phyloP scores from a whole-genome alignment of 495 filamentous ascomycete genomes.

The Rhypophila decipiens region DNA sequence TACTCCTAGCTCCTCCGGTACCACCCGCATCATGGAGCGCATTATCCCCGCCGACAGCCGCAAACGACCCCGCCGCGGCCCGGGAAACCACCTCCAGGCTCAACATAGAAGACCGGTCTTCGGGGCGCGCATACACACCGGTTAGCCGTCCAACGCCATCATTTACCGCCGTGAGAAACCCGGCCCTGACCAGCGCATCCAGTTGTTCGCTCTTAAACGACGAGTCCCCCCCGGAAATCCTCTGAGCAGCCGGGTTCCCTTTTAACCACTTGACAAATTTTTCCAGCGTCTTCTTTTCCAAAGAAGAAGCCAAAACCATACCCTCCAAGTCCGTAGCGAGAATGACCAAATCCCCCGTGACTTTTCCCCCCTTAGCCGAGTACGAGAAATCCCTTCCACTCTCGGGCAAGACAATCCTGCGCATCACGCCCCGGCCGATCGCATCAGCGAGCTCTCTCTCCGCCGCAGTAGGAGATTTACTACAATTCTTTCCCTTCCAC shows the following conservation, averaged over 20 bases:
- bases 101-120: constrained; percentile 41
- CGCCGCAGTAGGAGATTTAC: constrained; percentile 62
- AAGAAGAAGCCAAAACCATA: constrained; percentile 39
- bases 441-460: constrained; percentile 70
- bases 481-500: too few relatives aligned
- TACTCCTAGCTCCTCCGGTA: constrained; percentile 19
- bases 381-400: too few relatives aligned
- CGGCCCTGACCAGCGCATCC: constrained; percentile 53
- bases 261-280: constrained; percentile 52
- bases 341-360: constrained; percentile 66
- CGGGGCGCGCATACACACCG: constrained; percentile 44
- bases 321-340: constrained; percentile 55
- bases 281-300: constrained; percentile 49
- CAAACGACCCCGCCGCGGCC: constrained; percentile 57
- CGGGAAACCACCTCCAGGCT: constrained; percentile 48
- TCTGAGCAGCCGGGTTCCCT: constrained; percentile 47
- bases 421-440: constrained; percentile 50
- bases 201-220: constrained; percentile 44
- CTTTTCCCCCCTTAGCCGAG: too few relatives aligned
- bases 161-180: constrained; percentile 55
- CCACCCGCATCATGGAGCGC: constrained; percentile 51
- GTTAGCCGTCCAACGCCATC: constrained; percentile 20
- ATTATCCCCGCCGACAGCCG: constrained; percentile 54
- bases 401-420: constrained; percentile 61
- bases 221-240: constrained; percentile 36